Evolutionary conservation across 768 basidiomycete species (phyloP).

Genomic region (Clavaria fumosa): DNA sequence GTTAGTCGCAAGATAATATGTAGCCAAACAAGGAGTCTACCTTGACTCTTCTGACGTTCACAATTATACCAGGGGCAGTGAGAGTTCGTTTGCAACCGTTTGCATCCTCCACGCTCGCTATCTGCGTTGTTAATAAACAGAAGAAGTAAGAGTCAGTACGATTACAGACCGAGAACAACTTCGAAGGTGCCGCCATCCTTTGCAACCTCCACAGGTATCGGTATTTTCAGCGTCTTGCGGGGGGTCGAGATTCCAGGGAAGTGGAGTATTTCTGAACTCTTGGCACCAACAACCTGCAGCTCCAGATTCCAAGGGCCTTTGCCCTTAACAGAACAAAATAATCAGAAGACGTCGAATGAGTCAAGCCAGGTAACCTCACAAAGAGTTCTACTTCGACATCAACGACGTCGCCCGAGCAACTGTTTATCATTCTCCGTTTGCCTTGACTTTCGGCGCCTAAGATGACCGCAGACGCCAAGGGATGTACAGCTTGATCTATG

Average conservation of each 20-base stretch:
- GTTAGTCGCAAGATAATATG: neutral
- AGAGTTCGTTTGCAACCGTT: slow-evolving; percentile 74
- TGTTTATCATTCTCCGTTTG: slow-evolving; percentile 36
- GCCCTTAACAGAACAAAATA: no score
- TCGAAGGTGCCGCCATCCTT: slow-evolving; percentile 63
- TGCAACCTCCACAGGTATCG: slow-evolving; percentile 53
- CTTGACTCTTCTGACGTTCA: slow-evolving; percentile 72
- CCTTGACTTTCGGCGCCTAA: slow-evolving; percentile 26
- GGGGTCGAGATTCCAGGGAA: slow-evolving; percentile 40
- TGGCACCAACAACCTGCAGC: slow-evolving; percentile 64
- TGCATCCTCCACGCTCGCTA: slow-evolving; percentile 75
- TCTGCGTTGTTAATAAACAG: slow-evolving; percentile 9
- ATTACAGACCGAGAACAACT: slow-evolving; percentile 50
- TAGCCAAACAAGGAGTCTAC: slow-evolving; percentile 24
- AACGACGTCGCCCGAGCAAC: slow-evolving; percentile 65
- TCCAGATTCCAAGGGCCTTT: slow-evolving; percentile 84
- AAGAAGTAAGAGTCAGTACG: neutral
- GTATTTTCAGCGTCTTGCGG: slow-evolving; percentile 41
- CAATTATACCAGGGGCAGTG: slow-evolving; percentile 60
- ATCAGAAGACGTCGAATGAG: no score
- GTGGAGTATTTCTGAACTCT: slow-evolving; percentile 41
- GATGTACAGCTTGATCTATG: slow-evolving; percentile 83
- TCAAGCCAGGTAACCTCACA: slow-evolving; percentile 26
- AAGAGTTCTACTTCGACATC: slow-evolving; percentile 69
- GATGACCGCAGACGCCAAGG: slow-evolving; percentile 69